Base-by-base conservation (phyloP, 108 stramenopile species). In the Cyclotella sp. region DNA sequence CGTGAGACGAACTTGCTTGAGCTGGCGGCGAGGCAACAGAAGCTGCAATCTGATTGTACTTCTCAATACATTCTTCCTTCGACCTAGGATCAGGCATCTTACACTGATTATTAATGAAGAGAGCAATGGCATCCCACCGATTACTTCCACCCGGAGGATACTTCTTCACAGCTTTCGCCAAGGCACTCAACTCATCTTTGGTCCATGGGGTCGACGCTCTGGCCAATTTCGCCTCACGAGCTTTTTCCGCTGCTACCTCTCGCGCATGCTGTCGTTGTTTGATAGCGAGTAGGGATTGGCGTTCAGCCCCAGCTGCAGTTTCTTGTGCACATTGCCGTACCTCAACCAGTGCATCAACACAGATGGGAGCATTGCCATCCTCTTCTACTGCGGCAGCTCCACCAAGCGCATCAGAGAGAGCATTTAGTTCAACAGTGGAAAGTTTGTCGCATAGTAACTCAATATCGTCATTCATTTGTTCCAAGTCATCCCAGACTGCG, bases 41-140 rank as follows among this genome's bases (percentile, higher is more conserved):
- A 40, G 83, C 83, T 62, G 81, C 77, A 61, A 91, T 42, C 55
- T 80, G 78, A 63, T 98, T 94, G 85, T 90, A 98, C 72, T 94
- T 84, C 63, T 91, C 92, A 66, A 98, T 96, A 84, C 98, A 99
- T 29, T 99, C 97, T 63, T 98, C 97, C 82, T 91, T 96, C 42
- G 86, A 89, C 65, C 97, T 87, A 15, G 96, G 95, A 24, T 84
- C 75, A 3, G 92, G 79, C 63, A 79, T 85, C 26, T 85, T 83
- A 65, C 87, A 89, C 2, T 93, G 68, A 63, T 88, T 87, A 83
- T 96, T 96, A 65, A 99, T 87, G 68, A 93, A 98, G n/a, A 88
- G 62, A 18, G 97, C 85, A 72, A 99, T 96, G 59, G 89, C 81
- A 58, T 97, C 94, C 99, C 99, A 99, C 46, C 98, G 93, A 64